Evolutionary conservation across 805 yeast species (phyloP), one percentile per base, ranked within the genome.

Genomic region (Pichia deserticola): DNA sequence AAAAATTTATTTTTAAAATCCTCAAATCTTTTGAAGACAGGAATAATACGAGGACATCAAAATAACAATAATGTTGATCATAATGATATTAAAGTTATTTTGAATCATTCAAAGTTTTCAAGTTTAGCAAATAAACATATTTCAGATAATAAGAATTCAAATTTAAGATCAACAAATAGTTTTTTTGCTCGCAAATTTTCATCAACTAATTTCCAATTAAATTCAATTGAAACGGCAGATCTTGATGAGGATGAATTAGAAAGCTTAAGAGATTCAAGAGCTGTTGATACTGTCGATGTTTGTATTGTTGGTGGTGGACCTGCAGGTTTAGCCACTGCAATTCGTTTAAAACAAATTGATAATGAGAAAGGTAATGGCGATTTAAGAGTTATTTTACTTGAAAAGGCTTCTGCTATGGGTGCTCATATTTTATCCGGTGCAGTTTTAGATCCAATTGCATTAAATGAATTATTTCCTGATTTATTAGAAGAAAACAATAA

Each of bases 301-400:
- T 86, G 95, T 60, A 89, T 93, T 46, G 96, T 93, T 2, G 99
- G 99, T 40, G 98, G 95, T 36, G 99, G 99, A 0, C 98, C 98
- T 7, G 95, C 98, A 1, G 99, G 99, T 4, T 71, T 93, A 45
- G 90, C 97, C 1, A 84, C 99, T 2, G 98, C 98, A 11, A 93
- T 93, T 54, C 77, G 78, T 57, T 72, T 89, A 52, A 93, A 93
- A 65, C 97, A 90, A 64, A 69, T 92, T 36, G 97, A 90, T 61
- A 70, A 75, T 48, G 69, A 74, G 32, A 84, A 83, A 1, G 69
- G 69, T 27, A 68, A 74, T 32, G 85, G 84, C 1, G 70, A 70
- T 28, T 68, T 89, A 45, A 74, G 99, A 52, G 95, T 93, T 36
- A 85, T 93, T 9, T 89, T 93, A 1, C 70, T 93, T 38, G 99